Evolutionary conservation across 257 asterid genomes (phyloP).

Genomic region (Eucommia ulmoides): DNA sequence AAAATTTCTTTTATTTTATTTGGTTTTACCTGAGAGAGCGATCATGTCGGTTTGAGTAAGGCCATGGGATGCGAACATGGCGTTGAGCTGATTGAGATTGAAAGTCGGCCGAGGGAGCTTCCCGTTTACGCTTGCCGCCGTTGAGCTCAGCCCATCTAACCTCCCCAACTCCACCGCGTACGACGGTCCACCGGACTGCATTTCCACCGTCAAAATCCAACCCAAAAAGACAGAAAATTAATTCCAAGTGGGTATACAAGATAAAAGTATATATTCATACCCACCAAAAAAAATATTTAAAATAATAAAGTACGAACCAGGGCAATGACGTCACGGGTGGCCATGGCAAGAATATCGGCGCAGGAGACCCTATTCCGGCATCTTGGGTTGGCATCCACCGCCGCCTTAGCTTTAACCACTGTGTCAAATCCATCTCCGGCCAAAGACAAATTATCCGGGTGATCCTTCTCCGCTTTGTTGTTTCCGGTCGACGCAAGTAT

Average conservation of each 20-base stretch:
- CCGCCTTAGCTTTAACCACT: slow-evolving; percentile 72
- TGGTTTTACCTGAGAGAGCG: slow-evolving; percentile 94
- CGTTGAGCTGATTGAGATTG: slow-evolving; percentile 50
- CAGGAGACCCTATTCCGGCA: slow-evolving; percentile 75
- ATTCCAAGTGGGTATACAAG: too few relatives aligned
- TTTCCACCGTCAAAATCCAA: background rate
- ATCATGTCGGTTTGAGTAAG: slow-evolving; percentile 61
- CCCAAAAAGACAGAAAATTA: too few relatives aligned
- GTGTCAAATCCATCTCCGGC: slow-evolving; percentile 99
- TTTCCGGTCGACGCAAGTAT: slow-evolving; percentile 48
- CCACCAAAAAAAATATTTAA: too few relatives aligned
- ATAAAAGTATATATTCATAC: too few relatives aligned
- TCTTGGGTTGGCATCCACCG: slow-evolving; percentile 41
- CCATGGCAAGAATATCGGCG: slow-evolving; percentile 85
- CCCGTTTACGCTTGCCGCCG: slow-evolving; percentile 51
- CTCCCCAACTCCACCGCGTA: slow-evolving; percentile 77
- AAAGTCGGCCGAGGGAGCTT: slow-evolving; percentile 59
- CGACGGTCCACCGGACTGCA: slow-evolving; percentile 69
- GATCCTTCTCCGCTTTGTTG: slow-evolving; percentile 75
- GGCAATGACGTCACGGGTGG: slow-evolving; percentile 63
- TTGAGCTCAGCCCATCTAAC: slow-evolving; percentile 63
- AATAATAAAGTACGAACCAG: slow-evolving; percentile 26
- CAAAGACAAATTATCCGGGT: slow-evolving; percentile 63
- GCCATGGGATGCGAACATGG: slow-evolving; percentile 50
- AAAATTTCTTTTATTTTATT: too few relatives aligned